Conservation (phyloP, 2,329 filamentous ascomycete species). For the Zalaria obscura region DNA sequence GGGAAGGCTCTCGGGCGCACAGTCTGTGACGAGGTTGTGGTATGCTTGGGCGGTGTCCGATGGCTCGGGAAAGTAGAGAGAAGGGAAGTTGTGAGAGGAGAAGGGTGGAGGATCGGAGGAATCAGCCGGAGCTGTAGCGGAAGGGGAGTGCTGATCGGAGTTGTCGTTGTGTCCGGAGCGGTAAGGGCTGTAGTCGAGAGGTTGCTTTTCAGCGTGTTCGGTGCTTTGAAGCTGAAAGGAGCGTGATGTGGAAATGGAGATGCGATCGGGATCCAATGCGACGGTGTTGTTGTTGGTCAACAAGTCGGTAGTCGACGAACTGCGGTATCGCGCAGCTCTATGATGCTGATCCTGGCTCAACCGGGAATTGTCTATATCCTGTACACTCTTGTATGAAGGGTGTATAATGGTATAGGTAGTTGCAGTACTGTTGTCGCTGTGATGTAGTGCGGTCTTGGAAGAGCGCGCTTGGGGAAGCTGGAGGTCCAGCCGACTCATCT, state of each 20-base stretch:
- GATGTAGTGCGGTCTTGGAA: too few relatives aligned
- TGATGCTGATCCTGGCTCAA: too few relatives aligned
- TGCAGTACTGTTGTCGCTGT: too few relatives aligned
- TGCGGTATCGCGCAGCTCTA: too few relatives aligned
- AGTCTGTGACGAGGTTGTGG: constrained; percentile 23
- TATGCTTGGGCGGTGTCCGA: constrained; percentile 33
- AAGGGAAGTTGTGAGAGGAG: constrained; percentile 48
- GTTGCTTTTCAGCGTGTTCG: constrained; percentile 3
- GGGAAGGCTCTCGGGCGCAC: constrained; percentile 25
- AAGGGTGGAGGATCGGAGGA: constrained; percentile 47
- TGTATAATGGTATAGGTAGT: too few relatives aligned
- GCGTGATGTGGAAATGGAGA: constrained; percentile 8
- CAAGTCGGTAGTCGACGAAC: background rate
- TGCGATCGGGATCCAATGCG: constrained; percentile 8
- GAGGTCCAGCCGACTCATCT: too few relatives aligned
- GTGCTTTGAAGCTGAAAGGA: constrained; percentile 5
- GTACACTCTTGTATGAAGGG: too few relatives aligned
- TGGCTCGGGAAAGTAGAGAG: constrained; percentile 43
- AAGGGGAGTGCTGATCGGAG: background rate
- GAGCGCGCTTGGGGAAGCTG: too few relatives aligned
- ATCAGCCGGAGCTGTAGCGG: constrained; percentile 30
- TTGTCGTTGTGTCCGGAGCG: constrained; percentile 1
- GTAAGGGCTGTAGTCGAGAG: constrained; percentile 2
- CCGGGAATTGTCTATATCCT: too few relatives aligned
- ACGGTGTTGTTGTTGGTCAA: constrained; percentile 2